A percentile compares a stretch with the other conserved stretches of the same genome.
These are phyloP conservation scores for Gentiana macrophylla DNA, from an alignment of 257 asterid genomes.

Conservation along the genomic window DNA sequence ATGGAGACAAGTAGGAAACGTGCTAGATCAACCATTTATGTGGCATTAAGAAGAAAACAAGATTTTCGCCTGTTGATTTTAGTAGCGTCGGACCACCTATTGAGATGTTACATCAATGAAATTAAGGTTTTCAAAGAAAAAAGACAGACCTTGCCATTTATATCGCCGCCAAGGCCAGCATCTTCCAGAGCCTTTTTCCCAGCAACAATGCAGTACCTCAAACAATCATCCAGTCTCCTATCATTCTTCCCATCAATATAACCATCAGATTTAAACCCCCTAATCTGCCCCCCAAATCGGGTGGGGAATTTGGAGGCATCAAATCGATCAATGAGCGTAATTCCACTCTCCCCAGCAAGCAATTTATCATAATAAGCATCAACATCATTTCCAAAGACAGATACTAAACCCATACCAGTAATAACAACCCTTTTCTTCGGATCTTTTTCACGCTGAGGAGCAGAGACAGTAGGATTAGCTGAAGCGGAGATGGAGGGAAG, in stretches of 20 bases:
- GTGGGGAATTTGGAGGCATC: constrained; percentile 53
- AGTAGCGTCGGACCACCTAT: too few species aligned
- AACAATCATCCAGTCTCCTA: constrained; percentile 46
- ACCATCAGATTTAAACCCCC: constrained; percentile 41
- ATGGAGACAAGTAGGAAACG: too few species aligned
- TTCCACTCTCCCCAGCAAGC: constrained; percentile 45
- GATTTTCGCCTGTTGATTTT: too few species aligned
- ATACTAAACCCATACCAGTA: constrained; percentile 50
- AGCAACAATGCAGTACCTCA: constrained; percentile 45
- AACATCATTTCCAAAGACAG: constrained; percentile 46
- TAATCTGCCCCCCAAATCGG: constrained; percentile 47
- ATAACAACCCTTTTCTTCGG: constrained; percentile 49
- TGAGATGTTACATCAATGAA: too few species aligned
- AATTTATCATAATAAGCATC: constrained; percentile 37
- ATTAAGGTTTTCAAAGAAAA: not conserved
- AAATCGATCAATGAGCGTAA: constrained; percentile 37
- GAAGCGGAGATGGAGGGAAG: constrained; percentile 15
- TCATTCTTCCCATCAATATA: constrained; percentile 55
- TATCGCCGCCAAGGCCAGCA: constrained; percentile 40
- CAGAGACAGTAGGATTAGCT: constrained; percentile 15
- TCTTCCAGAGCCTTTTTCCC: constrained; percentile 43
- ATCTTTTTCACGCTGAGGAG: constrained; percentile 36
- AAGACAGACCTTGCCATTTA: constrained; percentile 20
- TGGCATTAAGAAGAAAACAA: too few species aligned
- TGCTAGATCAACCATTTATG: too few species aligned